Percentiles rank a stretch among this genome's conserved stretches.
These are phyloP conservation scores for Salix udensis DNA, from an alignment of 345 rosid genomes.

Conservation along the genomic window DNA sequence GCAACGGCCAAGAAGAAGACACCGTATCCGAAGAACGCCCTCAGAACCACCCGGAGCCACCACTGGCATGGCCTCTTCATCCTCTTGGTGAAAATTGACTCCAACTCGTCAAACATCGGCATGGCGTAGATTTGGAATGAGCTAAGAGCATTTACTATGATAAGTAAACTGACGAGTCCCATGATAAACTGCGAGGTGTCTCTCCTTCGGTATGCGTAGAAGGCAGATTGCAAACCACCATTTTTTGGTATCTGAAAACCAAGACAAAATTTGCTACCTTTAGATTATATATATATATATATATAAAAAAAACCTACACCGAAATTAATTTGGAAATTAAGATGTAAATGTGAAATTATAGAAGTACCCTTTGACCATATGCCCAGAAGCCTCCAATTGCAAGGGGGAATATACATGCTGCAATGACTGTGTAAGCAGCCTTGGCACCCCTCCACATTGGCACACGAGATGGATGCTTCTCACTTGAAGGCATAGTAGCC, in stretches of 20 bases:
- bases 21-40: slow-evolving; percentile 23
- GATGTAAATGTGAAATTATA: background rate
- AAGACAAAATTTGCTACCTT: background rate
- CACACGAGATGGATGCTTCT: slow-evolving; percentile 26
- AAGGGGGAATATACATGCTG: slow-evolving; percentile 32
- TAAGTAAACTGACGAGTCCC: slow-evolving; percentile 23
- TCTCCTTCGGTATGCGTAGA: slow-evolving; percentile 18
- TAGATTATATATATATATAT: background rate
- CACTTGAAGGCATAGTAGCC: slow-evolving; percentile 45
- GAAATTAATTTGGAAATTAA: background rate
- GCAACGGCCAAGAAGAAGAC: slow-evolving; percentile 35
- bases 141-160: slow-evolving; percentile 25
- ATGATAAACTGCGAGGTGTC: slow-evolving; percentile 23
- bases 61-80: slow-evolving; percentile 23
- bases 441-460: slow-evolving; percentile 45
- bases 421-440: slow-evolving; percentile 27
- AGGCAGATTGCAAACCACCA: slow-evolving; percentile 30
- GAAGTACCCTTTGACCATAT: slow-evolving; percentile 27
- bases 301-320: background rate
- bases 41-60: slow-evolving; percentile 25
- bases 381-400: slow-evolving; percentile 47
- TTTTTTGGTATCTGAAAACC: slow-evolving; percentile 23
- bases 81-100: slow-evolving; percentile 17
- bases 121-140: slow-evolving; percentile 37
- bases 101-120: slow-evolving; percentile 29